Percentiles rank a stretch among this genome's conserved stretches.
These are phyloP conservation scores for Jacaranda mimosifolia DNA, from an alignment of 257 asterid genomes.

Conservation along the genomic window DNA sequence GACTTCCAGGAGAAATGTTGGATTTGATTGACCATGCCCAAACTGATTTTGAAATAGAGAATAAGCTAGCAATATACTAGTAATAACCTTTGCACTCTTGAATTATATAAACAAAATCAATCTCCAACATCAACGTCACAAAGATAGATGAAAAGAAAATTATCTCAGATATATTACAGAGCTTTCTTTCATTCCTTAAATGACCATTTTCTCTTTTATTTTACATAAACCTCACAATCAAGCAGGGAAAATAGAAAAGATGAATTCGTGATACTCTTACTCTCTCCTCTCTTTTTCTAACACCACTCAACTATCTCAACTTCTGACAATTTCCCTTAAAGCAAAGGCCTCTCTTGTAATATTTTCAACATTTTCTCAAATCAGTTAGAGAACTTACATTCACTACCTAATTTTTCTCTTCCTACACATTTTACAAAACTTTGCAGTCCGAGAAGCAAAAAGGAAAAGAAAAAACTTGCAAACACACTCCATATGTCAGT, in stretches of 20 bases:
- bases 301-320: not conserved
- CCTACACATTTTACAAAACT: not conserved
- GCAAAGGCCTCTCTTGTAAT: not conserved
- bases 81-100: slow-evolving; percentile 12
- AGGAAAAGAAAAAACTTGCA: too few species aligned
- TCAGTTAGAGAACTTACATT: not conserved
- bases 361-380: not conserved
- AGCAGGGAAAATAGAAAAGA: too few species aligned
- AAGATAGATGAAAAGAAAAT: not conserved
- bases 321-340: not conserved
- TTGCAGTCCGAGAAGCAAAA: not conserved
- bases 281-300: not conserved
- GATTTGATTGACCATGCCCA: slow-evolving; percentile 98
- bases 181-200: not conserved
- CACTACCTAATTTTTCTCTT: not conserved
- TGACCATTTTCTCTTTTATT: too few species aligned
- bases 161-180: not conserved
- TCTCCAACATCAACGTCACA: not conserved
- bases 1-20: slow-evolving; percentile 88
- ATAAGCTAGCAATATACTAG: not conserved
- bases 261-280: not conserved
- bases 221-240: too few species aligned
- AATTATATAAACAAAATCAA: not conserved
- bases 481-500: too few species aligned
- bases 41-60: slow-evolving; percentile 56